These are phyloP conservation scores for Capsicum pubescens DNA, from an alignment of 257 asterid species.

Conservation along the genomic window DNA sequence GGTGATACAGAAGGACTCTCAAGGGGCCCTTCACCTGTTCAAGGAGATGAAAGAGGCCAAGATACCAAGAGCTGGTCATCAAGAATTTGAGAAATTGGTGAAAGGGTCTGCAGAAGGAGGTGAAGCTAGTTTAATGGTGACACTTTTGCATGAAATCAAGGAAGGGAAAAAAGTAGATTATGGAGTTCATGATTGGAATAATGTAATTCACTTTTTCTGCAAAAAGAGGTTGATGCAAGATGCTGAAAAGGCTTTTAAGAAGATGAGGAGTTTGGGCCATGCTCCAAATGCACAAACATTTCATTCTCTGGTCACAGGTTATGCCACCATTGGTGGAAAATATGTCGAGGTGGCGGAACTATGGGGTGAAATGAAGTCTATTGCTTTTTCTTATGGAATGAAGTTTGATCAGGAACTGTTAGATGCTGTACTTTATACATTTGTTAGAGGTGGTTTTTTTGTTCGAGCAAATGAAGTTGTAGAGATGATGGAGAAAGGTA, in stretches of 20 bases:
- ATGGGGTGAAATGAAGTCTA: constrained; percentile 94
- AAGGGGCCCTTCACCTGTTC: constrained; percentile 76
- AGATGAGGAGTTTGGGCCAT: constrained; percentile 82
- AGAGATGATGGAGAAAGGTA: constrained; percentile 75
- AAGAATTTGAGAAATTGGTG: constrained; percentile 48
- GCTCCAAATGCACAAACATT: constrained; percentile 87
- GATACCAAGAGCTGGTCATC: constrained; percentile 57
- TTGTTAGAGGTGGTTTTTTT: constrained; percentile 91
- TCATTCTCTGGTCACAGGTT: constrained; percentile 86
- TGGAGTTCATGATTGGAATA: constrained; percentile 93
- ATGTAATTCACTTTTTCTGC: constrained; percentile 89
- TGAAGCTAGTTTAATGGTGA: constrained; percentile 64
- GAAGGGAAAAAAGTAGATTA: constrained; percentile 65
- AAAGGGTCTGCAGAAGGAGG: constrained; percentile 43
- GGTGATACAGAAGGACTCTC: constrained; percentile 69
- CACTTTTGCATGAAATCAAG: constrained; percentile 78
- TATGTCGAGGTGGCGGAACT: constrained; percentile 83
- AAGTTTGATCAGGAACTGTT: constrained; percentile 79
- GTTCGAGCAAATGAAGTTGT: constrained; percentile 79
- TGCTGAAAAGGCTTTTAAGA: constrained; percentile 89
- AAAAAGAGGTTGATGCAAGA: constrained; percentile 87
- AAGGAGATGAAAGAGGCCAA: constrained; percentile 89
- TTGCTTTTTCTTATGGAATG: constrained; percentile 65
- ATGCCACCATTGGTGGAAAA: constrained; percentile 84
- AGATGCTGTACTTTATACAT: constrained; percentile 86